These are phyloP conservation scores for Leptographium galeiforme DNA, from an alignment of 2,329 filamentous ascomycete genomes.

Conservation along the genomic window DNA sequence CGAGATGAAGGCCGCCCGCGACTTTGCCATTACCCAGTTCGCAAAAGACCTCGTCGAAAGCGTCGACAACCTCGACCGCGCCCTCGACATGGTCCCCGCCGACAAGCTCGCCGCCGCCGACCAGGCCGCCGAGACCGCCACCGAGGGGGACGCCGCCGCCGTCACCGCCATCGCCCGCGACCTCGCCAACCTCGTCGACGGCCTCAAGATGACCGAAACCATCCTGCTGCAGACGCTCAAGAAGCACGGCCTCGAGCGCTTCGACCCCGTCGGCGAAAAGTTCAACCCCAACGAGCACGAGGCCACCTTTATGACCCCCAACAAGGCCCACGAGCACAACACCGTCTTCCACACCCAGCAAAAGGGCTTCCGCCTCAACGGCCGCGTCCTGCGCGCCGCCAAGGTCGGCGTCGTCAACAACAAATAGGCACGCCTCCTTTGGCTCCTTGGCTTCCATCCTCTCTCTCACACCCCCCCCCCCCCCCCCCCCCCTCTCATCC, in stretches of 20 bases:
- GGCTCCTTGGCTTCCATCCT: background rate
- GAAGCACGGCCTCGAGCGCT: conserved; percentile 87
- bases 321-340: conserved; percentile 78
- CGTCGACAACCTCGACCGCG: conserved; percentile 94
- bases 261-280: conserved; percentile 70
- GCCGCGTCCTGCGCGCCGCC: conserved; percentile 74
- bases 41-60: conserved; percentile 89
- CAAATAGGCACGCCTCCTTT: conserved; percentile 20
- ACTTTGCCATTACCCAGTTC: conserved; percentile 94
- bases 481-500: background rate
- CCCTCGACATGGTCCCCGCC: conserved; percentile 64
- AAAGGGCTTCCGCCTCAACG: conserved; percentile 92
- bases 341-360: conserved; percentile 85
- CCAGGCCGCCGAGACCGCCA: conserved; percentile 19
- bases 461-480: background rate
- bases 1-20: conserved; percentile 73
- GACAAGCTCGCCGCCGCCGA: conserved; percentile 50
- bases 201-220: conserved; percentile 86
- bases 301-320: conserved; percentile 85
- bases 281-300: conserved; percentile 97
- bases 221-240: conserved; percentile 79
- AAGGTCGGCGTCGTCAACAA: conserved; percentile 97
- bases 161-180: conserved; percentile 45
- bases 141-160: conserved; percentile 47
- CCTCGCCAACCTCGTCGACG: conserved; percentile 68